Evolutionary conservation across 2,329 filamentous ascomycete genomes (phyloP), one percentile per base, ranked within the genome.

Genomic region (Fusarium brevicatenulatum): DNA sequence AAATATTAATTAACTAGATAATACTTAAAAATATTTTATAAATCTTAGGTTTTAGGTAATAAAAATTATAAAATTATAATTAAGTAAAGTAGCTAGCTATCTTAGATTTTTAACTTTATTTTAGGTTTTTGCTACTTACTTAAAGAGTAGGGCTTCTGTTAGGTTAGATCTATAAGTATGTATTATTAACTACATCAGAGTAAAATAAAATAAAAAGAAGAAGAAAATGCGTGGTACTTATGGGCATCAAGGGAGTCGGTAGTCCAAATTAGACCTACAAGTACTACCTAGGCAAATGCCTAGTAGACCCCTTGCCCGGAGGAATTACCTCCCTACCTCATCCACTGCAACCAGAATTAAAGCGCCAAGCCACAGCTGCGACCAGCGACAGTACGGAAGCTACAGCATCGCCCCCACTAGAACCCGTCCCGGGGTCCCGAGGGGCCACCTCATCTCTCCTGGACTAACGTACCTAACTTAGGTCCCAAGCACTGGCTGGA

Each of bases 361-460:
- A 54, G 36, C 44, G 63, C 64, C 62, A 67, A 68, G 63, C 65
- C 54, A 66, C 52, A 32, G 53, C 64, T 70, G 23, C 50, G 52
- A 42, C 57, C 55, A 71, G 63, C 57, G 25, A 44, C 54, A 69
- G 66, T 46, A 52, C 43, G 64, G 57, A 52, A 56, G 54, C 66
- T 69, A 69, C 64, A 50, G 34, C 64, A 42, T 69, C 21, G 50
- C 50, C 66, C 68, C 43, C 64, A 72, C 59, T 57, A 50, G 46
- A 66, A 65, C 65, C 70, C 67, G 70, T 60, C 65, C 70, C 58
- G 62, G 66, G 70, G 62, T 73, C 70, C 58, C 62, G 59, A 73
- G 62, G 60, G 55, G 71, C 70, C 71, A 73, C 71, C 67, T 73
- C 67, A 69, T 69, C 66, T 69, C 66, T 69, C 66, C 66, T 68